Percentiles rank a stretch among this genome's conserved stretches.
Conservation (phyloP, 2,329 filamentous ascomycete species). For the Calonectria hongkongensis region DNA sequence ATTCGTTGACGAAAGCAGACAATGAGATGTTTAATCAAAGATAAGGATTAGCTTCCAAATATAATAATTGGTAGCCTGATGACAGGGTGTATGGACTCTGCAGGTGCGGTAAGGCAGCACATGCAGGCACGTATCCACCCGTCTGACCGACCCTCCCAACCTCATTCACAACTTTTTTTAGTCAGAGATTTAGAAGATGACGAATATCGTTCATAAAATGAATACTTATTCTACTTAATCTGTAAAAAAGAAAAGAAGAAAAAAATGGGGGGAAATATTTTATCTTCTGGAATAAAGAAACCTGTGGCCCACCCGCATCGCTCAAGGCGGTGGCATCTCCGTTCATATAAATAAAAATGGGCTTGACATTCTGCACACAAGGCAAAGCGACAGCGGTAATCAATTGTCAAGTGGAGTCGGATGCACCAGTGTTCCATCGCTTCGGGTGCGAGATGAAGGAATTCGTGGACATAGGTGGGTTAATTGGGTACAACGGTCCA, state of each 20-base stretch:
- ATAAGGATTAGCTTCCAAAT: neutral
- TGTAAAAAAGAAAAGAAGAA: no score
- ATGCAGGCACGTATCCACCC: neutral
- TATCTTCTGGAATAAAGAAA: no score
- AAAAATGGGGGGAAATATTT: no score
- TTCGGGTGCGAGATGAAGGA: neutral
- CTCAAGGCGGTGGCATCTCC: no score
- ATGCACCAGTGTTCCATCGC: slow-evolving; percentile 3
- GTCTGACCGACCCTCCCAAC: no score
- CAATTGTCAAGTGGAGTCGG: slow-evolving; percentile 3
- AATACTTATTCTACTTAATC: no score
- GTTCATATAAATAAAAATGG: no score
- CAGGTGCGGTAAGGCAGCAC: neutral
- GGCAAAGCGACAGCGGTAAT: neutral
- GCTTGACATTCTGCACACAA: neutral
- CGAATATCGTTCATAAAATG: no score
- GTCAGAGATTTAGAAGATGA: no score
- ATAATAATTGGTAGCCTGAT: neutral
- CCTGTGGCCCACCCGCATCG: no score
- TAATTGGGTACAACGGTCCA: neutral
- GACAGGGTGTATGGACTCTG: neutral
- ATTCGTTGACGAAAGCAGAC: neutral
- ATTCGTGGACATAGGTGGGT: neutral
- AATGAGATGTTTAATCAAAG: neutral
- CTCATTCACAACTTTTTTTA: no score